These are phyloP conservation scores for Paulownia fortunei DNA, from an alignment of 257 asterid species.

Conservation along the genomic window DNA sequence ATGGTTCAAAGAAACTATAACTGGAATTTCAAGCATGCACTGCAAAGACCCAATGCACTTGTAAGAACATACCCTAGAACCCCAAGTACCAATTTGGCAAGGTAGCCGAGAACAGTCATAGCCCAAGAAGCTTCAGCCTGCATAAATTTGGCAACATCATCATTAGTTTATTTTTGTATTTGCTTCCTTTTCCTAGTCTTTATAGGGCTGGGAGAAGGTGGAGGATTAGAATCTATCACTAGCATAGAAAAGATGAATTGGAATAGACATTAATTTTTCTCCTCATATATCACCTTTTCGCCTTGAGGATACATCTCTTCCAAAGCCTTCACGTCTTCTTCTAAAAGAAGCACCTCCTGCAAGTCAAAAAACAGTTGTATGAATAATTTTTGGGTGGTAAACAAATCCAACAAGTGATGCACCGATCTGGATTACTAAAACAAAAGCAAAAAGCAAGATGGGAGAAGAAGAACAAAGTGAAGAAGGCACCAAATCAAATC, in stretches of 20 bases:
- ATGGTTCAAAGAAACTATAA: background rate
- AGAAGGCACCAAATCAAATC: background rate
- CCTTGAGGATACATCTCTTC: constrained; percentile 99
- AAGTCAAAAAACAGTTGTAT: constrained; percentile 21
- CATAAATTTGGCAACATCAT: constrained; percentile 32
- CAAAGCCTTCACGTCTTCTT: constrained; percentile 91
- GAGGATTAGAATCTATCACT: constrained; percentile 13
- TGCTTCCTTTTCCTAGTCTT: background rate
- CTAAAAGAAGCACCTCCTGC: constrained; percentile 93
- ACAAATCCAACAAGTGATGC: constrained; percentile 26
- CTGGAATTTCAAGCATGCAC: background rate
- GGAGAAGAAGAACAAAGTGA: background rate
- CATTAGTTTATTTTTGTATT: constrained; percentile 23
- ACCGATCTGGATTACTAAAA: background rate
- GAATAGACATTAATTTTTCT: background rate
- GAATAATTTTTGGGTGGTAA: constrained; percentile 22
- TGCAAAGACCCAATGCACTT: background rate
- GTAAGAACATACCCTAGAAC: constrained; percentile 73
- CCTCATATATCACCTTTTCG: constrained; percentile 75
- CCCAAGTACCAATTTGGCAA: constrained; percentile 88
- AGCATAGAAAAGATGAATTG: constrained; percentile 9
- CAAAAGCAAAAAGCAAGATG: background rate
- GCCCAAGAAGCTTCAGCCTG: constrained; percentile 99
- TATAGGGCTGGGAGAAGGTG: background rate
- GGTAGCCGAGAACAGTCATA: constrained; percentile 93